Base-by-base conservation (phyloP, 2,329 filamentous ascomycete genomes). In the Xylaria sp. region DNA sequence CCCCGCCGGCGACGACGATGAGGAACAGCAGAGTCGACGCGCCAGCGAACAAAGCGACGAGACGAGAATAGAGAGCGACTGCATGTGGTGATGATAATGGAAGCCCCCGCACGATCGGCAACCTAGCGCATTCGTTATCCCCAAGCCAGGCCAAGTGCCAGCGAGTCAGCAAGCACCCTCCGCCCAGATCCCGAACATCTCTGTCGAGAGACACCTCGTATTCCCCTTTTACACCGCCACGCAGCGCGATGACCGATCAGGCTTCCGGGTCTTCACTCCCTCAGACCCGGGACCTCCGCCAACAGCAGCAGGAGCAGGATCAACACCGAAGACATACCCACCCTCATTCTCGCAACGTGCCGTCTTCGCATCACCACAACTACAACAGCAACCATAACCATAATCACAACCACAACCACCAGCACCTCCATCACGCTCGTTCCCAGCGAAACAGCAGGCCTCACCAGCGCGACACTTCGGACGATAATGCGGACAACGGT, bases 221-320 rank as follows among this genome's bases (percentile, higher is more conserved):
- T 78, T 77, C 73, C 73, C 67, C 66, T 72, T 72, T 65, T 67
- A 73, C 77, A 78, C 80, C 81, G 78, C 77, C 80, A 79, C 78
- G 65, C 70, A 72, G 65, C 69, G 74, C 79, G 71, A 84, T 84
- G 82, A 81, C 80, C 77, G 80, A 81, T 78, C 78, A 80, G 76
- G 77, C 75, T 72, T 79, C 77, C 77, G 81, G 80, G 80, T 79
- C 82, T 82, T 83, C 82, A 83, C 81, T 84, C 79, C 74, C 81
- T 82, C 82, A 84, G 82, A 77, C 81, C 79, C 82, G 79, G 74
- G 74, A 76, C 73, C 72, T 78, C 64, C 66, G 75, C 69, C 72
- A 63, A 30, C 65, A 67, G 13, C 65, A 64, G 5, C 63, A 63
- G 18, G 18, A 36, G 30, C 50, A 64, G 13, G 52, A 63, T 10